These are phyloP conservation scores for Poa pratensis DNA, from an alignment of 176 grass and related monocot genomes.

Conservation along the genomic window DNA sequence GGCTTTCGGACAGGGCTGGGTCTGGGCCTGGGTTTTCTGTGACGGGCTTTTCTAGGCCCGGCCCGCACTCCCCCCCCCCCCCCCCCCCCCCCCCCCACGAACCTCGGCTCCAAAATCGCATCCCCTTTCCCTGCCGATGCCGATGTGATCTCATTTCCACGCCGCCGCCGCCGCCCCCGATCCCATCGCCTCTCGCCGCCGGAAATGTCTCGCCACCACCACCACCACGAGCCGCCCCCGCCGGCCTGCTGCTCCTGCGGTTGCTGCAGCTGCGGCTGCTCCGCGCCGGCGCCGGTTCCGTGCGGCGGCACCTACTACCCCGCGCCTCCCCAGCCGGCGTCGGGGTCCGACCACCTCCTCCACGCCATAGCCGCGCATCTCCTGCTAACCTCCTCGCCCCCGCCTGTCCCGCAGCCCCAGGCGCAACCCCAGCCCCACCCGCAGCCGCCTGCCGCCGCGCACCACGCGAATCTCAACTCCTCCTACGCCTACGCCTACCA, in stretches of 20 bases:
- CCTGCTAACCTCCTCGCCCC: slow-evolving; percentile 35
- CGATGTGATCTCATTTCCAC: slow-evolving; percentile 5
- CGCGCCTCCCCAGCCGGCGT: slow-evolving; percentile 18
- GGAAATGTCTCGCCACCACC: slow-evolving; percentile 40
- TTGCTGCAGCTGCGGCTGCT: slow-evolving; percentile 14
- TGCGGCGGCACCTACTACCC: slow-evolving; percentile 11
- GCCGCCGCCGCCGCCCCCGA: slow-evolving; percentile 25
- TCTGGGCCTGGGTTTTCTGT: no score
- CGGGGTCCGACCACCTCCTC: slow-evolving; percentile 52
- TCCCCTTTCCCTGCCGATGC: slow-evolving; percentile 18
- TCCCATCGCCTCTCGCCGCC: not conserved
- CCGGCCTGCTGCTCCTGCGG: slow-evolving; percentile 43
- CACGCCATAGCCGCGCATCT: slow-evolving; percentile 44
- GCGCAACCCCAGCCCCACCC: not conserved
- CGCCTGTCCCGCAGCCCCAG: not conserved
- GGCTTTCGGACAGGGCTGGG: no score
- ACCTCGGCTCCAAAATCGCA: slow-evolving; percentile 20
- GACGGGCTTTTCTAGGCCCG: no score
- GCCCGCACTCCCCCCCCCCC: no score
- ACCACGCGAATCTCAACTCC: no score
- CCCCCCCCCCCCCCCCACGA: no score
- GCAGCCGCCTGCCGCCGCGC: no score
- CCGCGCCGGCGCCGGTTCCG: slow-evolving; percentile 32
- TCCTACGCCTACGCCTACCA: no score
- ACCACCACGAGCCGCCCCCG: slow-evolving; percentile 39